Evolutionary conservation across 2,329 filamentous ascomycete genomes (phyloP), one percentile per base, ranked within the genome.

Genomic region (Coniochaeta prunicola): DNA sequence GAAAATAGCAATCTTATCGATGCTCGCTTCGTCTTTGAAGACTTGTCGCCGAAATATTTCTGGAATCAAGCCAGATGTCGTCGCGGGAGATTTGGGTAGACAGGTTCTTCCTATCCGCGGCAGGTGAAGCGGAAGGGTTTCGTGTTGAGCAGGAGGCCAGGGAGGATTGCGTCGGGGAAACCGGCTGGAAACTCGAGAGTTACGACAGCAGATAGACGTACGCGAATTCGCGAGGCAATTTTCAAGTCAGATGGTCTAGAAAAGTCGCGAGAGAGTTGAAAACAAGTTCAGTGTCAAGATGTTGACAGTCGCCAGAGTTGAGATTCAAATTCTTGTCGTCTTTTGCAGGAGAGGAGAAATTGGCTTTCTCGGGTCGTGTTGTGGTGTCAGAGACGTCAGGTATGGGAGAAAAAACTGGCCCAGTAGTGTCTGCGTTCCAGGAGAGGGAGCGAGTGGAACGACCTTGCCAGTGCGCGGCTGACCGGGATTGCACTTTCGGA

Each of bases 371-470:
- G 19, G 53, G 31, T 36, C 30, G 21, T 55, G 28, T 33, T 55
- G 28, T 55, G 53, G 53, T 55, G 53, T 55, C 33, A 50, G 53
- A 55, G 53, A 55, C 53, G 53, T 55, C 53, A 55, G 53, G 33
- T 55, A 15, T 33, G 28, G 17, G 40, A 45, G 40, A 45, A 45
- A 45, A 42, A 45, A 45, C 12, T 45, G 40, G 40, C 40, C 40
- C 40, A 45, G 40, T n/a, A n/a, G n/a, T 45, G 4, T 45, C 40
- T 45, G 40, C 40, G 13, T 33, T 34, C n/a, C n/a, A n/a, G n/a
- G 28, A 36, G 33, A 36, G 53, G 26, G 30, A 21, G 30, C 53
- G 30, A 36, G 30, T 55, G 53, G 53, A 36, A 21, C 33, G 30
- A 24, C 40, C 21, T 21, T 21, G 19, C 40, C 40, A 55, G 28